Percentiles rank a stretch among this genome's conserved stretches.
phyloP scores from a whole-genome alignment of 176 grass and related monocot species.

The bread wheat (Triticum aestivum) region DNA sequence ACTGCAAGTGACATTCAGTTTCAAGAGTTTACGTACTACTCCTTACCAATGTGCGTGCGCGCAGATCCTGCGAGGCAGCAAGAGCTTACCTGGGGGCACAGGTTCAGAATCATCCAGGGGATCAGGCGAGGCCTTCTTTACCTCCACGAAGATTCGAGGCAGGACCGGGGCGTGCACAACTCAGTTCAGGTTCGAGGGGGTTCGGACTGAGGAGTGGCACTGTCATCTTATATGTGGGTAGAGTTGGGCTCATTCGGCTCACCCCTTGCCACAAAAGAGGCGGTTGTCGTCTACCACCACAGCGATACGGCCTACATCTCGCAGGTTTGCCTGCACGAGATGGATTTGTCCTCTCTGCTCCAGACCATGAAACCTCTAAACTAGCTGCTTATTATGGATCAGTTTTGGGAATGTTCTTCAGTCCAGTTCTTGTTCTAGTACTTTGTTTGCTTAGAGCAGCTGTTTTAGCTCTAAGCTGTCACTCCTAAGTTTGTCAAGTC shows the following conservation, averaged over 20 bases:
- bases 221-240: background rate
- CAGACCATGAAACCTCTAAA: background rate
- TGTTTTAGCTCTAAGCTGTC: background rate
- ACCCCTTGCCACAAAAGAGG: background rate
- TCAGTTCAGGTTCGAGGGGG: background rate
- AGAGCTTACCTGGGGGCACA: too few species aligned
- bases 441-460: background rate
- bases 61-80: too few species aligned
- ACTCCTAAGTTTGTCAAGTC: too few species aligned
- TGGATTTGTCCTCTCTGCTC: too few species aligned
- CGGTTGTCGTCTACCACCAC: background rate
- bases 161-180: background rate
- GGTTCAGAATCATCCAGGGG: too few species aligned
- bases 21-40: too few species aligned
- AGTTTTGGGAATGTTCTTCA: background rate
- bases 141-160: too few species aligned
- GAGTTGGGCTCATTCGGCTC: slow-evolving; percentile 5
- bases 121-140: too few species aligned
- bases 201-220: background rate
- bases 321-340: too few species aligned
- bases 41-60: too few species aligned
- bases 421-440: background rate
- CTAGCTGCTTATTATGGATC: background rate
- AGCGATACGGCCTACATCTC: background rate
- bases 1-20: too few species aligned